Evolutionary conservation across 1,139 yeast genomes (phyloP).

Genomic region (Debaryomyces psychrophilus): DNA sequence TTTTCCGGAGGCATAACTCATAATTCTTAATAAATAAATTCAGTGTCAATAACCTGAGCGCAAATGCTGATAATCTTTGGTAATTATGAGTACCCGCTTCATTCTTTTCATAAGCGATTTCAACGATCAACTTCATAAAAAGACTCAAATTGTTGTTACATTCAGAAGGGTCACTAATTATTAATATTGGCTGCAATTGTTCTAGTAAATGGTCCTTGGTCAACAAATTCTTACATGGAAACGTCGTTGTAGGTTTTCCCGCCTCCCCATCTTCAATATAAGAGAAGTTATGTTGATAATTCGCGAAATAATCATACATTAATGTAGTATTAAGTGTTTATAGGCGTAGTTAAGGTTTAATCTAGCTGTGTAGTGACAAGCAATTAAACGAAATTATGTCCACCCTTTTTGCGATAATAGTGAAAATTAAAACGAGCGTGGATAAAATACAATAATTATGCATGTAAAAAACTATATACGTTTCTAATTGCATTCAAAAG

Average conservation of each 20-base stretch:
- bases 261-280: neutral
- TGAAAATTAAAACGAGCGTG: neutral
- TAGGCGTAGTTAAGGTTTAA: neutral
- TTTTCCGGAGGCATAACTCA: slow-evolving; percentile 43
- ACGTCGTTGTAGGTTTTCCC: slow-evolving; percentile 11
- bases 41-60: slow-evolving; percentile 41
- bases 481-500: neutral
- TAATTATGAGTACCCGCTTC: slow-evolving; percentile 24
- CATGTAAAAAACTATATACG: neutral
- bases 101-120: slow-evolving; percentile 22
- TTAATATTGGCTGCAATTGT: slow-evolving; percentile 26
- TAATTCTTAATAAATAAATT: slow-evolving; percentile 44
- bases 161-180: slow-evolving; percentile 45
- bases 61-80: slow-evolving; percentile 38
- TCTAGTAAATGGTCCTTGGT: slow-evolving; percentile 17
- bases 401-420: neutral
- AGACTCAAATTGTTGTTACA: slow-evolving; percentile 45
- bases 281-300: neutral
- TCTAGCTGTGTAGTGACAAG: neutral
- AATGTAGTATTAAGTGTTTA: neutral
- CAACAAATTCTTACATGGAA: slow-evolving; percentile 6
- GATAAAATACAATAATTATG: neutral
- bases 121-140: slow-evolving; percentile 40
- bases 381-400: neutral
- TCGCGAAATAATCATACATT: slow-evolving; percentile 3